These are phyloP conservation scores for Lipomyces yamanashiensis DNA, from an alignment of 805 yeast species.

Conservation along the genomic window DNA sequence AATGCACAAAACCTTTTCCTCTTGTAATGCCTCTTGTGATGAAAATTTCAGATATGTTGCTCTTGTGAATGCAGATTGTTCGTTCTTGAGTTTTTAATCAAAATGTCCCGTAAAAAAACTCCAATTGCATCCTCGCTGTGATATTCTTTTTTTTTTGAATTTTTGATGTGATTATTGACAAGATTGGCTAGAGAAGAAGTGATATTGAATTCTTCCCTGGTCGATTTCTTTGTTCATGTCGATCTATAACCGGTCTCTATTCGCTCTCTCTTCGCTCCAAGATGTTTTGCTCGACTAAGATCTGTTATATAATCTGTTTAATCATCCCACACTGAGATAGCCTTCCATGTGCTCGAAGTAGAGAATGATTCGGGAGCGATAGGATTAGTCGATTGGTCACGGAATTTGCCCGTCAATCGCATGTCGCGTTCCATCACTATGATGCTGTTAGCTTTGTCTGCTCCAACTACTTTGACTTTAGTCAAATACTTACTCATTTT, in stretches of 20 bases:
- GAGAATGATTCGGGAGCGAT: constrained; percentile 79
- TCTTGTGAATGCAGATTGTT: too few relatives aligned
- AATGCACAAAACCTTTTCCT: too few relatives aligned
- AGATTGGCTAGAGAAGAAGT: too few relatives aligned
- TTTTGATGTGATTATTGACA: too few relatives aligned
- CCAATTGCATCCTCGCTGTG: too few relatives aligned
- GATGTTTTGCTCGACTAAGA: background rate
- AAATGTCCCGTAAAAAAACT: too few relatives aligned
- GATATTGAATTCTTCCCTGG: too few relatives aligned
- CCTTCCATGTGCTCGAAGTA: constrained; percentile 60
- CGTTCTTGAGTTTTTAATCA: too few relatives aligned
- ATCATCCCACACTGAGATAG: constrained; percentile 12
- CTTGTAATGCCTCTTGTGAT: too few relatives aligned
- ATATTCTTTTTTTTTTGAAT: too few relatives aligned
- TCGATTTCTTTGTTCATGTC: too few relatives aligned
- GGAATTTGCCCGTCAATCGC: constrained; percentile 71
- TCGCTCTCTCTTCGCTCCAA: background rate
- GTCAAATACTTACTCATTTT: constrained; percentile 21
- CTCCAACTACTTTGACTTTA: background rate
- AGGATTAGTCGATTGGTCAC: constrained; percentile 70
- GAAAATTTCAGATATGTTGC: too few relatives aligned
- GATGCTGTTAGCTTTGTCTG: background rate
- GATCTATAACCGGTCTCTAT: background rate
- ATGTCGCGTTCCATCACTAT: constrained; percentile 70
- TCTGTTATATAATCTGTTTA: background rate